These are phyloP conservation scores for Leccinum broughii DNA, from an alignment of 768 basidiomycete species.

Conservation along the genomic window DNA sequence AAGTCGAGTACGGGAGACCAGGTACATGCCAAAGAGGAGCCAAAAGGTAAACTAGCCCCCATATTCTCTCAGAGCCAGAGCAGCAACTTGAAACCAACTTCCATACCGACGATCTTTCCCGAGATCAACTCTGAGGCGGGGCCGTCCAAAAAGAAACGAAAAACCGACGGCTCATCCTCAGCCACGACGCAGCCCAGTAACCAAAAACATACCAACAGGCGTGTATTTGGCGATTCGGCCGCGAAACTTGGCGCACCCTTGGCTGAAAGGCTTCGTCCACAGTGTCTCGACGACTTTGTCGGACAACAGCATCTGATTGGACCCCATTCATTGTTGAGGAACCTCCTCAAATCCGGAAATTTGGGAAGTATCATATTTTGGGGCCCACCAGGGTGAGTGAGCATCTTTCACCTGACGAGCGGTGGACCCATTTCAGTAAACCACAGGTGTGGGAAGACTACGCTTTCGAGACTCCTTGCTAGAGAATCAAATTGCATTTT, in stretches of 20 bases:
- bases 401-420: not conserved
- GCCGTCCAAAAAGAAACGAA: conserved; percentile 34
- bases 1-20: conserved; percentile 2
- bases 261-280: conserved; percentile 73
- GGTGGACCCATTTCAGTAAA: not conserved
- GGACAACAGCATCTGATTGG: conserved; percentile 70
- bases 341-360: conserved; percentile 48
- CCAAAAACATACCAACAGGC: conserved; percentile 26
- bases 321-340: conserved; percentile 55
- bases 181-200: conserved; percentile 2
- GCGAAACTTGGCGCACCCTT: conserved; percentile 49
- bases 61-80: conserved; percentile 38
- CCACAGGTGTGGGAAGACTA: conserved; percentile 69
- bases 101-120: conserved; percentile 11
- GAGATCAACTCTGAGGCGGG: conserved; percentile 7
- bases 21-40: conserved; percentile 13
- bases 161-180: conserved; percentile 15
- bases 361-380: conserved; percentile 67
- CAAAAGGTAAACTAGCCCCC: conserved; percentile 38
- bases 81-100: conserved; percentile 8
- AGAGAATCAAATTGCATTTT: conserved; percentile 57
- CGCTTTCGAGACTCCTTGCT: conserved; percentile 71
- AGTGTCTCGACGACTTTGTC: conserved; percentile 60
- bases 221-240: conserved; percentile 15
- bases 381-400: conserved; percentile 67